These are phyloP conservation scores for Inga leiocalycina DNA, from an alignment of 306 rosid species.

Conservation along the genomic window DNA sequence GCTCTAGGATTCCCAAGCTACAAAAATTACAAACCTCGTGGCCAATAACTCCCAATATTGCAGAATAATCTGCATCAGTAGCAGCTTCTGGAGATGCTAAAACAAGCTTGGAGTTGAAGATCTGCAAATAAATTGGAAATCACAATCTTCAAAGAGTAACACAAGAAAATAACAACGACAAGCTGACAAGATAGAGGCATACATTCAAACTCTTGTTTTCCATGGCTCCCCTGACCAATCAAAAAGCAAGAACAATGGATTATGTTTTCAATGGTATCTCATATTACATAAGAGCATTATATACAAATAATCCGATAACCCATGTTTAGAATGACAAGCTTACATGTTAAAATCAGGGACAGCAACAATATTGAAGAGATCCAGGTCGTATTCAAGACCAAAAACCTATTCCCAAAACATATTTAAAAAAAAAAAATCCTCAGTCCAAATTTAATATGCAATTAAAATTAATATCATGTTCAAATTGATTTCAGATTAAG, in stretches of 20 bases:
- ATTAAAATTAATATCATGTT: slow-evolving; percentile 27
- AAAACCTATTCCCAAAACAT: slow-evolving; percentile 66
- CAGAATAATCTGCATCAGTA: slow-evolving; percentile 87
- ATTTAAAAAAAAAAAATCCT: slow-evolving; percentile 12
- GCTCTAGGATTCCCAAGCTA: slow-evolving; percentile 24
- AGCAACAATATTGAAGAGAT: slow-evolving; percentile 97
- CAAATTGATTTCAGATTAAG: slow-evolving; percentile 26
- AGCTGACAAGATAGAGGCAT: slow-evolving; percentile 36
- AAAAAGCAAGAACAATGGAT: slow-evolving; percentile 38
- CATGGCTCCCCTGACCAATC: slow-evolving; percentile 94
- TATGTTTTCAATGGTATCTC: slow-evolving; percentile 22
- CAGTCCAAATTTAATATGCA: slow-evolving; percentile 16
- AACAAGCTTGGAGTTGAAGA: slow-evolving; percentile 93
- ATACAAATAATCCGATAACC: background rate
- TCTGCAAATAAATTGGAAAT: slow-evolving; percentile 46
- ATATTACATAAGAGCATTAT: slow-evolving; percentile 16
- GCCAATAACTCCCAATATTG: slow-evolving; percentile 97
- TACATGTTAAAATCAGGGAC: slow-evolving; percentile 99
- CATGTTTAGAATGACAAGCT: slow-evolving; percentile 19
- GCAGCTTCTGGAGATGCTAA: slow-evolving; percentile 98
- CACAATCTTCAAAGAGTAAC: slow-evolving; percentile 6
- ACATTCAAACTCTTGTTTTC: slow-evolving; percentile 99
- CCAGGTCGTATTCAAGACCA: slow-evolving; percentile 97
- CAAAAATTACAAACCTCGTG: slow-evolving; percentile 80
- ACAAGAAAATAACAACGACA: slow-evolving; percentile 23